Evolutionary conservation across 495 filamentous ascomycete genomes (phyloP).

Genomic region (Penicillium turbatum): DNA sequence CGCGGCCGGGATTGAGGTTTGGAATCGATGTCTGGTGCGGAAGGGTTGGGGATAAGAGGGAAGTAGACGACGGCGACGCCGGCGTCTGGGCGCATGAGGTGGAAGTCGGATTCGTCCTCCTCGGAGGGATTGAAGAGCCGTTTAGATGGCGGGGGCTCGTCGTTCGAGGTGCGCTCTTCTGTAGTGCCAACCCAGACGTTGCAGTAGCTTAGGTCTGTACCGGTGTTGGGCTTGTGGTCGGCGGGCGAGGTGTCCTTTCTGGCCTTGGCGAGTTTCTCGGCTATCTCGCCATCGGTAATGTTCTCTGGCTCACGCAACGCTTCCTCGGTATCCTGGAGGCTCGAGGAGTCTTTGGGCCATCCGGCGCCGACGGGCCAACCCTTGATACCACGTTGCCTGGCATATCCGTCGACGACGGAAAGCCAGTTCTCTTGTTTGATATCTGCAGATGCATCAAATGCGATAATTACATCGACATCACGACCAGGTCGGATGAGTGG

Average conservation of each 20-base stretch:
- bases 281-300: constrained; percentile 52
- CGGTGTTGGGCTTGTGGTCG: constrained; percentile 17
- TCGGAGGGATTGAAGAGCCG: constrained; percentile 39
- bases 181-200: constrained; percentile 91
- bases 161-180: constrained; percentile 57
- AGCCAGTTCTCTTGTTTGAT: constrained; percentile 91
- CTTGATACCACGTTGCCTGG: constrained; percentile 77
- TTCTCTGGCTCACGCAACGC: constrained; percentile 67
- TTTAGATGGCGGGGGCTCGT: constrained; percentile 64
- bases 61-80: constrained; percentile 90
- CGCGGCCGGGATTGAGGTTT: constrained; percentile 22
- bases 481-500: constrained; percentile 83
- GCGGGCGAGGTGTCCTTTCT: constrained; percentile 28
- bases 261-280: constrained; percentile 59
- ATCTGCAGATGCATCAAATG: constrained; percentile 82
- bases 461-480: constrained; percentile 85
- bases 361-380: constrained; percentile 91
- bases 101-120: constrained; percentile 58
- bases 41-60: constrained; percentile 75
- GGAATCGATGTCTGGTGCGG: constrained; percentile 33
- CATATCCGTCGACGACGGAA: constrained; percentile 86
- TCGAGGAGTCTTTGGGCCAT: constrained; percentile 66
- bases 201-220: constrained; percentile 75
- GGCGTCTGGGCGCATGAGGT: constrained; percentile 70
- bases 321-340: constrained; percentile 50